Percentiles rank a stretch among this genome's conserved stretches.
phyloP scores from a whole-genome alignment of 495 filamentous ascomycete genomes.

The Pyronema omphalodes region DNA sequence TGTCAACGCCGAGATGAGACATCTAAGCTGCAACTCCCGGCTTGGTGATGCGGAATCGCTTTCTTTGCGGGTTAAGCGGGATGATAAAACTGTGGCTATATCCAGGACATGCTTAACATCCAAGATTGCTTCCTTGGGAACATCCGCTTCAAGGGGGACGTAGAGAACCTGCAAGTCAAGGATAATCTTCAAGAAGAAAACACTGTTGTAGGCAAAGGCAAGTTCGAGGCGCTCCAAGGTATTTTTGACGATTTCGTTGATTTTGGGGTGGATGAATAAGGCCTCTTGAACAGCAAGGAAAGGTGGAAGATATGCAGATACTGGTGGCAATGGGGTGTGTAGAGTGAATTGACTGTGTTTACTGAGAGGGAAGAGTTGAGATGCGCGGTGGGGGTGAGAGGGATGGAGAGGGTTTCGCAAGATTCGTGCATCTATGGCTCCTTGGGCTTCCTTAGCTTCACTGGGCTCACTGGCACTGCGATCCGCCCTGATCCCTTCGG shows the following conservation, averaged over 20 bases:
- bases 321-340: background rate
- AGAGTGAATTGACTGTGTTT: constrained; percentile 1
- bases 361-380: background rate
- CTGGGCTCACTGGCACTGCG: too few species aligned
- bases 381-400: too few species aligned
- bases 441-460: too few species aligned
- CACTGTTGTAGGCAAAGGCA: constrained; percentile 23
- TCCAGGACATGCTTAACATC: constrained; percentile 11
- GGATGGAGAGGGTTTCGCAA: too few species aligned
- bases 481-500: too few species aligned
- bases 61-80: constrained; percentile 18
- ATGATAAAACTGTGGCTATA: constrained; percentile 20
- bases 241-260: constrained; percentile 17
- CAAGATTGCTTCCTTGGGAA: constrained; percentile 11
- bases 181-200: constrained; percentile 22
- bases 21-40: constrained; percentile 22
- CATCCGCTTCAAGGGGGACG: constrained; percentile 10
- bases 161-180: constrained; percentile 22
- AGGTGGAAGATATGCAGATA: constrained; percentile 11
- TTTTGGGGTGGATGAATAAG: constrained; percentile 19
- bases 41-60: constrained; percentile 18
- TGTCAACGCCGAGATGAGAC: constrained; percentile 21
- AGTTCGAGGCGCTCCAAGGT: constrained; percentile 21
- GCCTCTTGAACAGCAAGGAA: constrained; percentile 17
- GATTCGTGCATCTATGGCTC: too few species aligned